Conservation (phyloP, 1,139 yeast species). For the Kodamaea ohmeri region DNA sequence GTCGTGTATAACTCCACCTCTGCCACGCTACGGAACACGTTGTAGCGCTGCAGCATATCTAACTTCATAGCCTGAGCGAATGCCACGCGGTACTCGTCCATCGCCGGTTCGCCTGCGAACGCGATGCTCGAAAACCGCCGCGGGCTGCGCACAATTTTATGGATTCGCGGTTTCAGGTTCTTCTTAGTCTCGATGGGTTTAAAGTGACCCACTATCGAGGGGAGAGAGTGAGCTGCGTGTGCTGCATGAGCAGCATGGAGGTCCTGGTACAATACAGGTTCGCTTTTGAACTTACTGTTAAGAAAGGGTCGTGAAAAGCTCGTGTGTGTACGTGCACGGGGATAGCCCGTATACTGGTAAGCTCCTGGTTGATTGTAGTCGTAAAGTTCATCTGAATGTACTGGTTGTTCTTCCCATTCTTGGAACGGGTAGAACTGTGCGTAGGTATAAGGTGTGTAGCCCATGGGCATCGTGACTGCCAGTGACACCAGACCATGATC, state of each 20-base stretch:
- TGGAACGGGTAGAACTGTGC: constrained; percentile 3
- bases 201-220: constrained; percentile 18
- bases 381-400: constrained; percentile 4
- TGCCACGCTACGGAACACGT: constrained; percentile 21
- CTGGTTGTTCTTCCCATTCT: constrained; percentile 4
- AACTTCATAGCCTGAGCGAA: constrained; percentile 26
- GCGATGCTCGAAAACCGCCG: constrained; percentile 8
- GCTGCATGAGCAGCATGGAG: too few relatives aligned
- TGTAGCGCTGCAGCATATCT: constrained; percentile 10
- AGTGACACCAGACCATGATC: too few relatives aligned
- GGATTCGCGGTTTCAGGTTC: constrained; percentile 37
- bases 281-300: constrained; percentile 14
- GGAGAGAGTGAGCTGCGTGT: too few relatives aligned
- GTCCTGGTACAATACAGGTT: constrained; percentile 8
- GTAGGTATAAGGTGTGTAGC: constrained; percentile 1
- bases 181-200: constrained; percentile 39
- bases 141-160: constrained; percentile 24
- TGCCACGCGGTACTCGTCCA: constrained; percentile 27
- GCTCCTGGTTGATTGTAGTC: constrained; percentile 6
- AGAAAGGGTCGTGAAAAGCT: constrained; percentile 11
- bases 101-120: constrained; percentile 22
- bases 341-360: constrained; percentile 8
- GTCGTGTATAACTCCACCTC: constrained; percentile 34
- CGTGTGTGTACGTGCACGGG: constrained; percentile 3
- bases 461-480: neutral